Evolutionary conservation across 2,329 filamentous ascomycete genomes (phyloP).

Genomic region (Trichoderma polysporum): DNA sequence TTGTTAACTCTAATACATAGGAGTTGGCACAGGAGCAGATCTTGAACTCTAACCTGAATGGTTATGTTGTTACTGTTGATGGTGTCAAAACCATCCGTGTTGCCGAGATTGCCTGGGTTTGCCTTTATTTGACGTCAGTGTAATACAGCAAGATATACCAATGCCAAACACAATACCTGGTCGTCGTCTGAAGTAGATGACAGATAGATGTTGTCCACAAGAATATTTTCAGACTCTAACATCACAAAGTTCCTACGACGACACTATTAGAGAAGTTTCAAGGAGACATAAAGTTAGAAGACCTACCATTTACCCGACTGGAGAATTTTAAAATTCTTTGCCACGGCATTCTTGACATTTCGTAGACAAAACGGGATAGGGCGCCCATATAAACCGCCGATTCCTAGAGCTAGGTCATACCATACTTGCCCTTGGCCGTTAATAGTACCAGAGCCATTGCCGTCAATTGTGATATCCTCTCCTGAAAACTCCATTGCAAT

Average conservation of each 20-base stretch:
- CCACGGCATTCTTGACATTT: slow-evolving; percentile 2
- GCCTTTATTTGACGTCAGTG: background rate
- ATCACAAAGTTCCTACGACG: slow-evolving; percentile 2
- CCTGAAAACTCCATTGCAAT: slow-evolving; percentile 7
- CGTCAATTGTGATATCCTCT: slow-evolving; percentile 2
- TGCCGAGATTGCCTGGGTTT: slow-evolving; percentile 5
- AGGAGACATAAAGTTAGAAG: accelerated
- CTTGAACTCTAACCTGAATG: background rate
- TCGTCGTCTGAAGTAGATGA: slow-evolving; percentile 2
- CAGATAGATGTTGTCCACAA: slow-evolving; percentile 11
- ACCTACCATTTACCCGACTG: slow-evolving; percentile 10
- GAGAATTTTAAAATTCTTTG: background rate
- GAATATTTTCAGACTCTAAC: slow-evolving; percentile 7
- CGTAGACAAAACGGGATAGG: slow-evolving; percentile 7
- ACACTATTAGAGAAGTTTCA: background rate
- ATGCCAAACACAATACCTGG: background rate
- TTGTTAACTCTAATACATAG: background rate
- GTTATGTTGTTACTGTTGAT: slow-evolving; percentile 13
- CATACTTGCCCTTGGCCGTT: slow-evolving; percentile 6
- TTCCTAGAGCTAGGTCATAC: background rate
- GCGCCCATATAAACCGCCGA: slow-evolving; percentile 1
- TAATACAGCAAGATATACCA: background rate
- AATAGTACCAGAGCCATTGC: slow-evolving; percentile 4
- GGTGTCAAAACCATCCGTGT: slow-evolving; percentile 4
- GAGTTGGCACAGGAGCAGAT: background rate